These are phyloP conservation scores for Gossypium gossypioides DNA, from an alignment of 441 rosid genomes.

Conservation along the genomic window DNA sequence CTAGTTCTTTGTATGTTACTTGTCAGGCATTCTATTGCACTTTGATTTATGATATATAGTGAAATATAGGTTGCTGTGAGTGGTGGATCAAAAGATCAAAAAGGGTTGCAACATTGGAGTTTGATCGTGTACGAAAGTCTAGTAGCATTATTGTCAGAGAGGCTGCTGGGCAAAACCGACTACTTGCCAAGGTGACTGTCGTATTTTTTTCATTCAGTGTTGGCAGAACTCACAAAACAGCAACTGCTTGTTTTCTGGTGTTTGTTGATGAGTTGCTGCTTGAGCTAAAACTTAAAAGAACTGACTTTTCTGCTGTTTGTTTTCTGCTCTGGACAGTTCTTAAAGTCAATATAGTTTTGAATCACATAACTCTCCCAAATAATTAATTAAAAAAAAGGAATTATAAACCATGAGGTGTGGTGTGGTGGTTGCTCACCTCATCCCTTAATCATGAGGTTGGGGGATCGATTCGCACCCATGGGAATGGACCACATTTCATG, in stretches of 20 bases:
- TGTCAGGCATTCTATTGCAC: neutral
- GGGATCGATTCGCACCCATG: too few species aligned
- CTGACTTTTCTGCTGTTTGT: neutral
- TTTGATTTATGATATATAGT: slow-evolving; percentile 11
- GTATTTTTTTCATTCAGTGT: neutral
- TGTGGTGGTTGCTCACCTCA: too few species aligned
- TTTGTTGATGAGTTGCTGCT: neutral
- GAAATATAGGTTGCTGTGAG: slow-evolving; percentile 50
- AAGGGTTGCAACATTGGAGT: slow-evolving; percentile 69
- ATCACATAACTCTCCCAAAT: neutral
- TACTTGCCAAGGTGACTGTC: slow-evolving; percentile 63
- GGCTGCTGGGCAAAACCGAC: slow-evolving; percentile 51
- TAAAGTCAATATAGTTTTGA: neutral
- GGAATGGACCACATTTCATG: too few species aligned
- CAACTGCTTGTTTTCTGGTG: neutral
- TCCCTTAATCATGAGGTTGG: too few species aligned
- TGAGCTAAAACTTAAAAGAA: neutral
- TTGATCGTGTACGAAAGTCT: slow-evolving; percentile 78
- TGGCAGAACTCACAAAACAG: neutral
- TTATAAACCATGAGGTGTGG: neutral
- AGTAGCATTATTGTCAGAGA: slow-evolving; percentile 69
- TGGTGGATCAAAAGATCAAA: slow-evolving; percentile 71
- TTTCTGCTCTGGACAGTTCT: neutral
- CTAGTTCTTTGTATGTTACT: neutral
- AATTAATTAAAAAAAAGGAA: neutral